Percentiles rank a stretch among this genome's conserved stretches.
Conservation (phyloP, 208 protist species). For the Trypanosoma grayi region DNA sequence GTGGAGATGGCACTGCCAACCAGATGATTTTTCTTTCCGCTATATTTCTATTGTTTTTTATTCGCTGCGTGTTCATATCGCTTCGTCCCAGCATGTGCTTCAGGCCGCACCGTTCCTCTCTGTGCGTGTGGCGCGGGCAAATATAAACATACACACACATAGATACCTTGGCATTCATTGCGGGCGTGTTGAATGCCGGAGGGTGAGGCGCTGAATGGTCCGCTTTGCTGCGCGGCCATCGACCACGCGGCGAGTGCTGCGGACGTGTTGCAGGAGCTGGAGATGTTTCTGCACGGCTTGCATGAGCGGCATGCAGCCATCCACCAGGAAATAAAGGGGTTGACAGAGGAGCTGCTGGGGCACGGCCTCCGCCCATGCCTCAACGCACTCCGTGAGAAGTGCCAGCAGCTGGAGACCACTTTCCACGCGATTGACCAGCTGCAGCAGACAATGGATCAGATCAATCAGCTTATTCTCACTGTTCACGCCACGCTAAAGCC, state of each 20-base stretch:
- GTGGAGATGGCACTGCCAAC: too few species aligned
- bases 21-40: too few species aligned
- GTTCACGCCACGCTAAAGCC: conserved; percentile 7
- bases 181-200: neutral
- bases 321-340: neutral
- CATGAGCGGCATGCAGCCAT: neutral
- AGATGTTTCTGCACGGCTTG: neutral
- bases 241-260: neutral
- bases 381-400: neutral
- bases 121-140: too few species aligned
- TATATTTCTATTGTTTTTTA: too few species aligned
- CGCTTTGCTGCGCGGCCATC: neutral
- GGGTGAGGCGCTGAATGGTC: neutral
- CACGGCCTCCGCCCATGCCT: neutral
- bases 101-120: too few species aligned
- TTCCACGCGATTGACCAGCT: conserved; percentile 13
- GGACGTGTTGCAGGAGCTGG: conserved; percentile 2
- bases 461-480: conserved; percentile 12
- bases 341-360: neutral
- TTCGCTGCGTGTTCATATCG: too few species aligned
- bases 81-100: too few species aligned
- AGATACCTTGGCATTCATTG: neutral
- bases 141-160: too few species aligned
- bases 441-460: conserved; percentile 5
- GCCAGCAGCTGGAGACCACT: neutral